phyloP scores from a whole-genome alignment of 306 rosid genomes.

The Rosa multiflora region DNA sequence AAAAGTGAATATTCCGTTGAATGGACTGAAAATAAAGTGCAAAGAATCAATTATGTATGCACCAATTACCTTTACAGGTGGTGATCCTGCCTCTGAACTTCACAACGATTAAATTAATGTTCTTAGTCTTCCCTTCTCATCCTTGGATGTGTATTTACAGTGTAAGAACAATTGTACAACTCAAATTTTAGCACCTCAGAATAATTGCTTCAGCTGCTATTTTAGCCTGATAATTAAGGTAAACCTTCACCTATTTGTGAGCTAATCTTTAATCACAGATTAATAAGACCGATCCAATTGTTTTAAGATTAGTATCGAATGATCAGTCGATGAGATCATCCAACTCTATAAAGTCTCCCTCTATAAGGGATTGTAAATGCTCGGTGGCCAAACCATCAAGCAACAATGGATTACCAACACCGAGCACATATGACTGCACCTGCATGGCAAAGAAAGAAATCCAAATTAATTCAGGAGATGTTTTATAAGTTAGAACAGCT shows the following conservation, averaged over 20 bases:
- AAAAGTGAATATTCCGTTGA: slow-evolving; percentile 29
- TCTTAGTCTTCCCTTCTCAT: slow-evolving; percentile 29
- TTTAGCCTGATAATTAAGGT: slow-evolving; percentile 25
- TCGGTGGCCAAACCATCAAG: slow-evolving; percentile 25
- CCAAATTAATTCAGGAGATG: neutral
- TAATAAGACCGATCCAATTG: neutral
- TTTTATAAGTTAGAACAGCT: neutral
- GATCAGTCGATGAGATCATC: slow-evolving; percentile 50
- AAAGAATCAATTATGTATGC: slow-evolving; percentile 14
- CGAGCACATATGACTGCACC: slow-evolving; percentile 37
- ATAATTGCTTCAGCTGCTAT: slow-evolving; percentile 31
- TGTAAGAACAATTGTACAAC: slow-evolving; percentile 20
- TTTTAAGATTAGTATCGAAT: slow-evolving; percentile 4
- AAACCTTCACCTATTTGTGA: slow-evolving; percentile 28
- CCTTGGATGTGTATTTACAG: slow-evolving; percentile 29
- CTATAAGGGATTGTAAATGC: slow-evolving; percentile 33
- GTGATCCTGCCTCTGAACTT: slow-evolving; percentile 38
- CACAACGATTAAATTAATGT: slow-evolving; percentile 25
- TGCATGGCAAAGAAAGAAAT: slow-evolving; percentile 29
- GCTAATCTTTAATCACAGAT: slow-evolving; percentile 16
- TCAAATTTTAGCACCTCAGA: slow-evolving; percentile 16
- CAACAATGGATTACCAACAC: slow-evolving; percentile 23
- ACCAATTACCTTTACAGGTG: slow-evolving; percentile 43
- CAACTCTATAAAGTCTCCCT: slow-evolving; percentile 63
- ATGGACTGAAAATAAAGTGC: slow-evolving; percentile 21